Evolutionary conservation across 2,329 filamentous ascomycete species (phyloP), one percentile per base, ranked within the genome.

Genomic region (Xylaria hypoxylon): DNA sequence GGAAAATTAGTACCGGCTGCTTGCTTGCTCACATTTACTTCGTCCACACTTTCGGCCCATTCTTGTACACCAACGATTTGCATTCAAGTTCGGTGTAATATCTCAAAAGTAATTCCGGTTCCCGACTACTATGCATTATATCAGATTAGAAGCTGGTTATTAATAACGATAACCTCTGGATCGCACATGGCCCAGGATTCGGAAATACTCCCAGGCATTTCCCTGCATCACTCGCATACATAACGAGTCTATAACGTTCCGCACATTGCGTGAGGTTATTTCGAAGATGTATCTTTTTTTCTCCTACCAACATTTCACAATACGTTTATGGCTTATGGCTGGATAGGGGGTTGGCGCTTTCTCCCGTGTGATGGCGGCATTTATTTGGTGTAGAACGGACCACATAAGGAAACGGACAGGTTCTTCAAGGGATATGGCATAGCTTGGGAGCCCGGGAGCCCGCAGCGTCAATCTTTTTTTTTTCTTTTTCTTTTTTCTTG

Each of bases 371-470:
- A 52, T 13, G 53, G 42, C 40, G 40, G 59, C 62, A 68, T 65
- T 70, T 50, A 68, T 64, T 64, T 68, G 68, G 65, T 65, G 68
- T 70, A 68, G 62, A 68, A 48, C 28, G 62, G 65, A 61, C 57
- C 22, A 61, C 57, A 62, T 61, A 64, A 31, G 68, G 65, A 58
- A 65, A 65, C 53, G 65, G 65, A 60, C 35, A 40, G 59, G 52
- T 53, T 47, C 45, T 60, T 63, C 62, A 51, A 68, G 60, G 57
- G 67, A 57, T 61, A 64, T 47, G 67, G 53, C 59, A 68, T 63
- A 44, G 55, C 35, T 67, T 62, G 48, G 53, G 56, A 48, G 50
- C 24, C 38, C 35, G 26, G 55, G 52, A 64, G 51, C 47, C 47
- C n/a, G 52, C 15, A 50, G 44, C 42, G 45, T 61, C 44, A 15